Base-by-base conservation (phyloP, 306 rosid genomes). In the Ziziphus jujuba region DNA sequence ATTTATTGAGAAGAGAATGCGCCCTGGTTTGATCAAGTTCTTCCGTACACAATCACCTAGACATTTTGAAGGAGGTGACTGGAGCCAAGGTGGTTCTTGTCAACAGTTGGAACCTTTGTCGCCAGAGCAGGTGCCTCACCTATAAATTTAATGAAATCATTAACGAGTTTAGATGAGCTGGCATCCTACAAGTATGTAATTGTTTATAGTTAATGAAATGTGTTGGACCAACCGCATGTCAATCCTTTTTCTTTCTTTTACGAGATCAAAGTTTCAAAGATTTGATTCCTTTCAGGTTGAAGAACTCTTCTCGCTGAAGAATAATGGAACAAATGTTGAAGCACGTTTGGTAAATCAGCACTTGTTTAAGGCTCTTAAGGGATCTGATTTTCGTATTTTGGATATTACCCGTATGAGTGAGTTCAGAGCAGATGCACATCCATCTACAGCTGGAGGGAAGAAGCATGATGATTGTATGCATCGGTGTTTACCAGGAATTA, bases 391-490 rank as follows among this genome's bases (percentile, higher is more conserved):
- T 77, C 71, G 75, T 61, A 66, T 90, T 78, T 76, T 92, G 83
- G 80, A 88, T 84, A 74, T 93, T 72, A 93, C 96, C 31, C 80
- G 62, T 63, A 28, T 93, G 80, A 93, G 95, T 53, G 98, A 93
- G 81, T 80, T 84, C 82, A 86, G 97, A 79, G 98, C 95, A 69
- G 98, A 93, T 75, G 97, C 93, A 9, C 98, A 92, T 83, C 98
- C 97, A 38, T 85, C 91, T 3, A 24, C 81, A 9, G 85, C 93
- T 1, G 93, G 98, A 59, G 93, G 96, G 19, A 91, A 91, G 79
- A 91, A 79, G 59, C 93, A 88, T 19, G 85, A 88, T 61, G 91
- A 91, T 72, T 91, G 97, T 72, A 91, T 91, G 97, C 97, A 91
- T 62, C 89, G 95, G 97, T 91, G 96, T 78, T 87, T 91, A 59